These are phyloP conservation scores for Phytophthora sansomeana DNA, from an alignment of 352 stramenopile genomes.

Conservation along the genomic window DNA sequence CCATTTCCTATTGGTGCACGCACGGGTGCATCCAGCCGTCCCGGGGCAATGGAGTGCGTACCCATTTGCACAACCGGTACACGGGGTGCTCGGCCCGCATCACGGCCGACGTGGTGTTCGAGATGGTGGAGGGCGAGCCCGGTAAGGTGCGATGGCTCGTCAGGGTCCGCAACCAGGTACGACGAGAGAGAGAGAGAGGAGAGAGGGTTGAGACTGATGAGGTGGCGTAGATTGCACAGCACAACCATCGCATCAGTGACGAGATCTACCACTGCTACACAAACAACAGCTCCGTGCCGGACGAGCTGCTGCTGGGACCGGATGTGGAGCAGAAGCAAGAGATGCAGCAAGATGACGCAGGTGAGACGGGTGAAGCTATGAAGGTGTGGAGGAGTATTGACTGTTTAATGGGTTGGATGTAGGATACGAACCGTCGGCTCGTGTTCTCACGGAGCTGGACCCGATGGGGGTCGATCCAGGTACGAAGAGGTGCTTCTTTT, in stretches of 20 bases:
- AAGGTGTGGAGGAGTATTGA: not conserved
- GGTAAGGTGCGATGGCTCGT: constrained; percentile 69
- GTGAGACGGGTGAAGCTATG: constrained; percentile 14
- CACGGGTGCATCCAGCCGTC: constrained; percentile 85
- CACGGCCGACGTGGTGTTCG: constrained; percentile 79
- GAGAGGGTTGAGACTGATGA: not conserved
- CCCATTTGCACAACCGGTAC: constrained; percentile 81
- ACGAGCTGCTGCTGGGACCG: constrained; percentile 64
- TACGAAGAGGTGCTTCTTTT: constrained; percentile 6
- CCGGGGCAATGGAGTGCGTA: constrained; percentile 71
- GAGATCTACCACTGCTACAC: constrained; percentile 84
- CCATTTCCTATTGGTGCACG: constrained; percentile 88
- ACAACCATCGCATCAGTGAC: constrained; percentile 82
- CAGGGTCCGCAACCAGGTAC: constrained; percentile 78
- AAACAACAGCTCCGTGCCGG: constrained; percentile 82
- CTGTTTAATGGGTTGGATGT: constrained; percentile 1
- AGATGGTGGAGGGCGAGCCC: constrained; percentile 47
- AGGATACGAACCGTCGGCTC: constrained; percentile 41
- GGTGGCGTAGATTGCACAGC: constrained; percentile 60
- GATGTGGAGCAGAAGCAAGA: constrained; percentile 36
- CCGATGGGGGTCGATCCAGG: constrained; percentile 31
- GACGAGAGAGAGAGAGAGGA: not conserved
- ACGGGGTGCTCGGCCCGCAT: constrained; percentile 79
- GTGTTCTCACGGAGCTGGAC: constrained; percentile 37
- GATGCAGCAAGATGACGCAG: constrained; percentile 31